Base-by-base conservation (phyloP, 345 rosid species). In the Moricandia moricandioides region DNA sequence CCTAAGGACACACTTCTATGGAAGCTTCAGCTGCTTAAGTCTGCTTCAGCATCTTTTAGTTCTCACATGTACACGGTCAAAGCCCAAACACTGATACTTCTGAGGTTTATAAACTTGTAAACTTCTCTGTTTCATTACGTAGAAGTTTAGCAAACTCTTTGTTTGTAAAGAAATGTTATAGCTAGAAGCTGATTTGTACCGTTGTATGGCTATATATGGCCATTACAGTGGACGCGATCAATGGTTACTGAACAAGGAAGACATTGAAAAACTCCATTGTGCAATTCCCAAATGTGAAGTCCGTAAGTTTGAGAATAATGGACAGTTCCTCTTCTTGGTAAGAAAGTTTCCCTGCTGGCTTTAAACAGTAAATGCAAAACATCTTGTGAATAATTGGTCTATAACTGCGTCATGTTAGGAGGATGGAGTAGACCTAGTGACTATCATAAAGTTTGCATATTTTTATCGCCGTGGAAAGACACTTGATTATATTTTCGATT, bases 261-360 rank as follows among this genome's bases (percentile, higher is more conserved):
- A 87, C 82, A 80, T 86, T 73, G 80, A 82, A 77, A 84, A 85
- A 73, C 88, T 88, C 57, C 52, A 18, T 39, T 43, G 21, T 64
- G 61, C 83, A 30, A 66, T 87, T 62, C 85, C 83, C 21, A 84
- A 66, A 64, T 72, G 90, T 77, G 90, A 83, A 65, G 77, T 63
- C 56, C 91, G 97, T 40, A 69, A n/a, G 7, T 84, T 88, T 59
- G 40, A 77, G 55, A 85, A 83, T 69, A 75, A 68, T 65, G 88
- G 89, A 30, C 98, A 88, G 75, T 87, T 90, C 69, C 87, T 86
- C 66, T 85, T 92, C 83, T 71, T 92, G 91, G 97, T 92, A 81
- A 43, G 65, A 45, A 5, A 16, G 1, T 45, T 45, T n/a, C 17
- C 52, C 65, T 65, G 31, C 60, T 12, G 13, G 51, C 67, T 86